phyloP scores from a whole-genome alignment of 129 eudicot species.

The Saposhnikovia divaricata region DNA sequence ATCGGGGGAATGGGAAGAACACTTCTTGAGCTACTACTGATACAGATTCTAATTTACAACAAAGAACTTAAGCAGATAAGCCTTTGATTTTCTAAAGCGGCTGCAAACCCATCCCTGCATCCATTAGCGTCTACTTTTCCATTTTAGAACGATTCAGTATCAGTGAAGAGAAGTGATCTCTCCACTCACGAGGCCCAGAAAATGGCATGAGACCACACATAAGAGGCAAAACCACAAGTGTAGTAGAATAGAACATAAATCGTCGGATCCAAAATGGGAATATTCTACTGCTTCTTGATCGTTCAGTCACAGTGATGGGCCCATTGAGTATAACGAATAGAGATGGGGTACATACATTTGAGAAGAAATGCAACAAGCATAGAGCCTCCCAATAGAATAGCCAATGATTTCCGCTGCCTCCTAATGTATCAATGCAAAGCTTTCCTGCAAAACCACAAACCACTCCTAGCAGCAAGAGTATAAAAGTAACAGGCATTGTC shows the following conservation, averaged over 20 bases:
- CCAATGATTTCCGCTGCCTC: conserved; percentile 90
- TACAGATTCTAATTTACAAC: too few species aligned
- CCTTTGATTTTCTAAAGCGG: too few species aligned
- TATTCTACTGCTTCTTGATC: conserved; percentile 2
- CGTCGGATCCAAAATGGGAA: conserved; percentile 54
- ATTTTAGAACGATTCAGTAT: background rate
- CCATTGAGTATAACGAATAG: conserved; percentile 55
- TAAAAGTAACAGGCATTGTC: conserved; percentile 84
- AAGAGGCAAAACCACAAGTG: conserved; percentile 47
- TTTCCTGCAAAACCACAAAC: conserved; percentile 71
- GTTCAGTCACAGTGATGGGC: conserved; percentile 40
- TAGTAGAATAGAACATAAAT: conserved; percentile 25
- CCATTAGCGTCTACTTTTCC: too few species aligned
- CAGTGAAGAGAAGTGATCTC: conserved; percentile 43
- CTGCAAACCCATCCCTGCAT: too few species aligned
- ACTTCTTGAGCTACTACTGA: too few species aligned
- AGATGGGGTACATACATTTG: conserved; percentile 35
- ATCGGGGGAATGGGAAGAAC: too few species aligned
- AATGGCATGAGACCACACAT: conserved; percentile 71
- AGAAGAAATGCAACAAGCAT: conserved; percentile 61
- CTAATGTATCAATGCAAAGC: conserved; percentile 71
- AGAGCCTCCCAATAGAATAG: too few species aligned
- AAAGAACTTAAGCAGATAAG: too few species aligned
- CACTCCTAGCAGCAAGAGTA: conserved; percentile 55
- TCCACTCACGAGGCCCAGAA: conserved; percentile 64